These are phyloP conservation scores for Aspergillus phoenicis DNA, from an alignment of 2,329 filamentous ascomycete genomes.

Conservation along the genomic window DNA sequence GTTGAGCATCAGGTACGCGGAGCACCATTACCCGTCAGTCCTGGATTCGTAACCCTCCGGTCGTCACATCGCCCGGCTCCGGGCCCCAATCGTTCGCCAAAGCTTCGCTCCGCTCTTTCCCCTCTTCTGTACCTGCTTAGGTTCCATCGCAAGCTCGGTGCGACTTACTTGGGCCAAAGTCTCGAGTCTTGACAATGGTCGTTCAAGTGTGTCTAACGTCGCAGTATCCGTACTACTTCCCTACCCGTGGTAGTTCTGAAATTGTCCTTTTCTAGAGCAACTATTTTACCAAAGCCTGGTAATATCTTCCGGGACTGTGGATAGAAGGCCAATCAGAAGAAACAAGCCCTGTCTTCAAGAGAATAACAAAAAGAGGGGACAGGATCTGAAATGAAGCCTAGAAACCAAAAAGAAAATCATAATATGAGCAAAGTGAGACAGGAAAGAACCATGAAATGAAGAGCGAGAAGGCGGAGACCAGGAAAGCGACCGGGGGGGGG, in stretches of 20 bases:
- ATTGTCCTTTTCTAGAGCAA: conserved; percentile 2
- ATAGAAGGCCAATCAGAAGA: background rate
- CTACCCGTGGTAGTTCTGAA: conserved; percentile 5
- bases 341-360: background rate
- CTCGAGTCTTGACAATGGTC: background rate
- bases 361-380: background rate
- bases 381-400: background rate
- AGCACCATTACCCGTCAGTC: background rate
- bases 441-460: conserved; percentile 1
- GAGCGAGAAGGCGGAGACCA: conserved; percentile 13
- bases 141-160: background rate
- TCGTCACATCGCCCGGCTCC: conserved; percentile 8
- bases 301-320: background rate
- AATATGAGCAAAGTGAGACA: conserved; percentile 1
- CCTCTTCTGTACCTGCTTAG: conserved; percentile 7
- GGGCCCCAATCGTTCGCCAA: conserved; percentile 11
- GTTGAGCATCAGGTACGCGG: background rate
- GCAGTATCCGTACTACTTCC: background rate
- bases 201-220: background rate
- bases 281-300: background rate
- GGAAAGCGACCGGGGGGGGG: conserved; percentile 21
- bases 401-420: background rate
- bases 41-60: background rate
- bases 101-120: conserved; percentile 16
- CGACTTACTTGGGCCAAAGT: background rate